A percentile compares a stretch with the other conserved stretches of the same genome.
phyloP scores from a whole-genome alignment of 2,329 filamentous ascomycete genomes.

The Fusarium globosum region DNA sequence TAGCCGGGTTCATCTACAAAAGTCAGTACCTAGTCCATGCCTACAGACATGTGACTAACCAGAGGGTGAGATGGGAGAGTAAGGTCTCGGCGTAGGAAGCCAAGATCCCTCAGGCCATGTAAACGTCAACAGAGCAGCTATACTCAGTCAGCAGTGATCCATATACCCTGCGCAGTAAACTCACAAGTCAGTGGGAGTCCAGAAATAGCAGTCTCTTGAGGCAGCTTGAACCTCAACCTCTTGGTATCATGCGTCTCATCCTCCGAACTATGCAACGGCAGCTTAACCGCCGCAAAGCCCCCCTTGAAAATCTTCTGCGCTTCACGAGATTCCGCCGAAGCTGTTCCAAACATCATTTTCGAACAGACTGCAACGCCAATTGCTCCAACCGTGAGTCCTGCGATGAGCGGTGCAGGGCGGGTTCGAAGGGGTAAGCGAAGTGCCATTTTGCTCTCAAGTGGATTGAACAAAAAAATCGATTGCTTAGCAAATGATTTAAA shows the following conservation, averaged over 20 bases:
- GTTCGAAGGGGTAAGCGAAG: slow-evolving; percentile 18
- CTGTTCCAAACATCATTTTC: slow-evolving; percentile 37
- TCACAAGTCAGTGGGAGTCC: slow-evolving; percentile 63
- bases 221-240: slow-evolving; percentile 65
- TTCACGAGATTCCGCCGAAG: slow-evolving; percentile 32
- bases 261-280: slow-evolving; percentile 63
- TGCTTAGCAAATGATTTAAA: fast-evolving
- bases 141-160: background rate
- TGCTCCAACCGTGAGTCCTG: slow-evolving; percentile 35
- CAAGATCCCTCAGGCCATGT: slow-evolving; percentile 67
- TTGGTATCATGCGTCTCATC: slow-evolving; percentile 69
- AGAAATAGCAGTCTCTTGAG: slow-evolving; percentile 57
- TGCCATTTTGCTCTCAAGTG: slow-evolving; percentile 14
- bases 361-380: slow-evolving; percentile 32
- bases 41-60: background rate
- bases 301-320: slow-evolving; percentile 47
- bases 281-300: slow-evolving; percentile 56
- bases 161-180: background rate
- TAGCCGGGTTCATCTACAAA: slow-evolving; percentile 62
- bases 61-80: slow-evolving; percentile 65
- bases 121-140: slow-evolving; percentile 68
- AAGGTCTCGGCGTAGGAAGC: slow-evolving; percentile 71
- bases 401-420: slow-evolving; percentile 40
- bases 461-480: fast-evolving
- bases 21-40: no score